phyloP scores from a whole-genome alignment of 2,329 filamentous ascomycete genomes.

The Xylaria sp. region DNA sequence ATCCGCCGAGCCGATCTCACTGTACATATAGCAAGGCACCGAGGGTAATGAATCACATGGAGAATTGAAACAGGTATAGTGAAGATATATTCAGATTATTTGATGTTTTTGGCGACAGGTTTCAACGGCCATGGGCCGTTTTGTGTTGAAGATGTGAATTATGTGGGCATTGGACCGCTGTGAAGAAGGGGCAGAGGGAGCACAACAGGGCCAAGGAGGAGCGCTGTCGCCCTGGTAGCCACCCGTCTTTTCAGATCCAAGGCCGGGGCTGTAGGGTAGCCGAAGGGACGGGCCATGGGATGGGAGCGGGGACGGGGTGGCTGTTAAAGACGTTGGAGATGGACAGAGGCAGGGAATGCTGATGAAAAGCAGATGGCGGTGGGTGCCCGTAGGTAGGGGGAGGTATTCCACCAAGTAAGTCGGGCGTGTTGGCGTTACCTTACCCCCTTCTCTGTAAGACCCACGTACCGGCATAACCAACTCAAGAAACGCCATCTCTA shows the following conservation, averaged over 20 bases:
- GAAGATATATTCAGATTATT: conserved; percentile 15
- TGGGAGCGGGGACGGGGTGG: background rate
- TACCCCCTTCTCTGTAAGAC: conserved; percentile 9
- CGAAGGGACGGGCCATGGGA: background rate
- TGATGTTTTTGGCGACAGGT: background rate
- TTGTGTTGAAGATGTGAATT: conserved; percentile 7
- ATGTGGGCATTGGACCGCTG: conserved; percentile 5
- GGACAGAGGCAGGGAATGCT: conserved; percentile 6
- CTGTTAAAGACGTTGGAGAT: conserved; percentile 6
- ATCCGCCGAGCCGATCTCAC: conserved; percentile 34
- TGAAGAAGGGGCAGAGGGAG: too few relatives aligned
- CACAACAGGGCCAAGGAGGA: too few relatives aligned
- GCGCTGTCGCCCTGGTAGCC: background rate
- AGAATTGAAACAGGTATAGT: conserved; percentile 18
- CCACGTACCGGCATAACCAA: conserved; percentile 13
- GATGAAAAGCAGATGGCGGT: background rate
- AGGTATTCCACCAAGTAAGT: background rate
- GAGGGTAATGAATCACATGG: conserved; percentile 16
- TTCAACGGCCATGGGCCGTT: background rate
- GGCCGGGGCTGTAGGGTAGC: background rate
- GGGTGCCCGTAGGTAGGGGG: background rate
- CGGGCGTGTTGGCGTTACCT: conserved; percentile 30
- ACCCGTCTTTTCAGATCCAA: background rate
- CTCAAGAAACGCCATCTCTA: conserved; percentile 6
- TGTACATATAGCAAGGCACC: conserved; percentile 36